Base-by-base conservation (phyloP, 1,284 basidiomycete genomes). In the Porogramme epimiltina region DNA sequence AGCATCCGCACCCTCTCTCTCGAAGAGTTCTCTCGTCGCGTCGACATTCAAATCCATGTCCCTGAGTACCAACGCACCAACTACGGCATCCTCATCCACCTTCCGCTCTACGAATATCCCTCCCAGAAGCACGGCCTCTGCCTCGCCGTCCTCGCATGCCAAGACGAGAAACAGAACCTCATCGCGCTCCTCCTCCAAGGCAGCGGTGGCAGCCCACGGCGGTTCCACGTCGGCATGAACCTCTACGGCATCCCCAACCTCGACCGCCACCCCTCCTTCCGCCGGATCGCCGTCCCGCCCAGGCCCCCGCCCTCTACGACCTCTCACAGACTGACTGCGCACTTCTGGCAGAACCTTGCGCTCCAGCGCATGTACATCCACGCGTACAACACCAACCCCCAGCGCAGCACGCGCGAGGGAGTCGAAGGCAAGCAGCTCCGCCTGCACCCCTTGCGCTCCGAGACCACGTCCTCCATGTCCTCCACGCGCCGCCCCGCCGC, bases 41-140 rank as follows among this genome's bases (percentile, higher is more conserved):
- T 41, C 34, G 28, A 22, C 4, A 5, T 40, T 1, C 20, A 33
- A 5, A n/a, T 28, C 10, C 22, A 25, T 8, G 43, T 41, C 24
- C 49, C 43, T 9, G 36, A 51, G 25, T 46, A 45, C 18, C 28
- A 42, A 2, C 28, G 34, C 25, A 51, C 44, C 0, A 51, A 42
- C 49, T 16, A 45, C 39, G 49, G 49, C 24, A 39, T 51, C 16
- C 49, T 26, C 20, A 33, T 40, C 18, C 37, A 23, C n/a, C 38
- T 51, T 3, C 49, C 49, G 2, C 36, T 51, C 26, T 46, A 40
- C 22, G 4, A 11, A 4, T 16, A 20, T 9, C 39, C 19, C 8
- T 4, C 8, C 4, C 19, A 15, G 20, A 11, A 3, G 1, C 11
- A 20, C 4, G 39, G 39, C 20, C 8, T 31, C 8, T 31, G 28